A percentile compares a stretch with the other conserved stretches of the same genome.
Conservation (phyloP, 331 rosid species). For the Spiraea crenata region DNA sequence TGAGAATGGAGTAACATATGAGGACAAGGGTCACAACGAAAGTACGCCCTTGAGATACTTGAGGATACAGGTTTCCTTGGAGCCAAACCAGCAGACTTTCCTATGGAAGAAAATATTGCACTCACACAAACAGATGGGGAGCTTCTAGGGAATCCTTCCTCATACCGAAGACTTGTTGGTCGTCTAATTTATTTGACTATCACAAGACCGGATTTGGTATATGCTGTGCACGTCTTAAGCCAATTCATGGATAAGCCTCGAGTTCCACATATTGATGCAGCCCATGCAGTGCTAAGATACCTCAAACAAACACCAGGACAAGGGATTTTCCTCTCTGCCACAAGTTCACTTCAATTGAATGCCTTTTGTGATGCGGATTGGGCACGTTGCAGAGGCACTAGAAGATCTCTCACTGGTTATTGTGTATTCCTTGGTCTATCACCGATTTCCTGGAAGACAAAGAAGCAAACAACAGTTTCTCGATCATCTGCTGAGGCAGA, state of each 20-base stretch:
- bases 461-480: neutral
- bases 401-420: neutral
- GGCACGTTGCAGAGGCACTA: neutral
- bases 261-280: too few relatives aligned
- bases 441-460: neutral
- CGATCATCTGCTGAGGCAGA: too few relatives aligned
- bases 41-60: neutral
- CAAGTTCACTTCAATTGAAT: neutral
- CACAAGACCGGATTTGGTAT: too few relatives aligned
- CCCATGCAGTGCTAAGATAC: too few relatives aligned
- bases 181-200: too few relatives aligned
- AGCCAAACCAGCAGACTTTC: fast-evolving
- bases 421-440: neutral
- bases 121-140: neutral
- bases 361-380: neutral
- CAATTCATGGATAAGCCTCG: too few relatives aligned
- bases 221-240: too few relatives aligned
- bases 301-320: too few relatives aligned
- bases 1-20: too few relatives aligned
- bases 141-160: neutral
- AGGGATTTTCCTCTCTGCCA: too few relatives aligned
- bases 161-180: neutral
- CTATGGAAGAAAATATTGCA: neutral
- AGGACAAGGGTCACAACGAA: neutral
- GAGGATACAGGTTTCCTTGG: neutral